phyloP scores from a whole-genome alignment of 2,329 filamentous ascomycete species.

The Aspergillus niger region DNA sequence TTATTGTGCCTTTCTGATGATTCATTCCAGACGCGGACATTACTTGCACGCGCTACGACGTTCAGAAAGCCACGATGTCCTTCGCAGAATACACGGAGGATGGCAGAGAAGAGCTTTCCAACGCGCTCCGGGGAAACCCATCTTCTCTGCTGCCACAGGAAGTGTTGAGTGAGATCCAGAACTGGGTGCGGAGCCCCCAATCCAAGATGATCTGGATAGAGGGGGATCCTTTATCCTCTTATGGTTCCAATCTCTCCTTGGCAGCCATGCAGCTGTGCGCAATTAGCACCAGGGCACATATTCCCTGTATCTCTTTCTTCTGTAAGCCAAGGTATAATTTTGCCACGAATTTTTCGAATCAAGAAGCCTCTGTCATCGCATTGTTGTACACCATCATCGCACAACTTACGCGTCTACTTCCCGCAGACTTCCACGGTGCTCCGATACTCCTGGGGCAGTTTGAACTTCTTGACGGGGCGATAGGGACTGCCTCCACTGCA shows the following conservation, averaged over 20 bases:
- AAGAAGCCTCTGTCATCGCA: not conserved
- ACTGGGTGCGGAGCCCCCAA: not conserved
- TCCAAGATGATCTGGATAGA: not conserved
- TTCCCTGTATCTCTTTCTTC: not conserved
- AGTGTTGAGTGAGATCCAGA: not conserved
- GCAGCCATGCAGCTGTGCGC: not conserved
- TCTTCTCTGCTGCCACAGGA: not conserved
- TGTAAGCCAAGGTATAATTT: not conserved
- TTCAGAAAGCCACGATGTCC: too few species aligned
- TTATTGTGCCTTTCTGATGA: too few species aligned
- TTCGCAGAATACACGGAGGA: too few species aligned
- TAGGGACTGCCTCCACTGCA: not conserved
- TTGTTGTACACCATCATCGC: not conserved
- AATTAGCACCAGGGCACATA: not conserved
- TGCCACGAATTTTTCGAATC: not conserved
- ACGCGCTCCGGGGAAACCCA: not conserved
- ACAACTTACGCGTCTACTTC: not conserved
- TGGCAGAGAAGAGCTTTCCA: too few species aligned
- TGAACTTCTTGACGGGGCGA: not conserved
- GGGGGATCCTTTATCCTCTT: not conserved
- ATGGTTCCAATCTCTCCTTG: not conserved
- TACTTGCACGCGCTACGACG: too few species aligned
- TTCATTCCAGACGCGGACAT: too few species aligned
- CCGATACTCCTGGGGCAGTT: not conserved
- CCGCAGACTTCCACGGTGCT: not conserved